Conservation (phyloP, 805 yeast species). For the Lipomyces starkeyi region DNA sequence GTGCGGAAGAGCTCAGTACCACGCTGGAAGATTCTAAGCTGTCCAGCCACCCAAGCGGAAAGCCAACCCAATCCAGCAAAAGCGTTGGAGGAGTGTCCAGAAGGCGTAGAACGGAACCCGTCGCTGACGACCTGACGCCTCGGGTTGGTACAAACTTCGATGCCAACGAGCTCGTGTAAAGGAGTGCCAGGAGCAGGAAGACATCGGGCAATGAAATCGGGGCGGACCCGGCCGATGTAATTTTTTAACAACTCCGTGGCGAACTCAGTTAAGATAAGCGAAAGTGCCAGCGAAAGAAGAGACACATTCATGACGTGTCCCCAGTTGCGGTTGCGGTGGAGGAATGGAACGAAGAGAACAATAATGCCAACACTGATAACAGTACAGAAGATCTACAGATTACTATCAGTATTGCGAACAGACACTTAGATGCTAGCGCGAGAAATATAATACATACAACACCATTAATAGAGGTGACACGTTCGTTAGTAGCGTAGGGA, state of each 20-base stretch:
- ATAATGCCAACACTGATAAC: slow-evolving; percentile 32
- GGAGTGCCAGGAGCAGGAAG: slow-evolving; percentile 66
- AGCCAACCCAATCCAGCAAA: slow-evolving; percentile 59
- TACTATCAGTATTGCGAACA: neutral
- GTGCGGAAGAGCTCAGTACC: slow-evolving; percentile 43
- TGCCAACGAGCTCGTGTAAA: slow-evolving; percentile 44
- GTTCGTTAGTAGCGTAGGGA: slow-evolving; percentile 78
- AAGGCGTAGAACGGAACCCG: slow-evolving; percentile 64
- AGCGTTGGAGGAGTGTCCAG: slow-evolving; percentile 64
- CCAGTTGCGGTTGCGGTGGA: slow-evolving; percentile 38
- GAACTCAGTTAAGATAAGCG: slow-evolving; percentile 43
- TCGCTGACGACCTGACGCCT: slow-evolving; percentile 49
- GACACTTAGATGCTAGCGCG: neutral
- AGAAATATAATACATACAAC: slow-evolving; percentile 18
- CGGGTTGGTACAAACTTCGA: slow-evolving; percentile 50
- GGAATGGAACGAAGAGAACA: slow-evolving; percentile 36
- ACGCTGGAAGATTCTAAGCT: slow-evolving; percentile 52
- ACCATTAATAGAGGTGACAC: slow-evolving; percentile 57
- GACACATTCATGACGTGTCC: slow-evolving; percentile 36
- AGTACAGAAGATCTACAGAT: slow-evolving; percentile 26
- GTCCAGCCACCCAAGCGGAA: slow-evolving; percentile 58
- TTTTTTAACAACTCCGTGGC: slow-evolving; percentile 79
- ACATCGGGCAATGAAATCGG: slow-evolving; percentile 91
- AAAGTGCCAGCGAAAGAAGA: slow-evolving; percentile 36
- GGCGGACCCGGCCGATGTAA: slow-evolving; percentile 88